These are phyloP conservation scores for Metschnikowia lochheadii DNA, from an alignment of 805 yeast species.

Conservation along the genomic window DNA sequence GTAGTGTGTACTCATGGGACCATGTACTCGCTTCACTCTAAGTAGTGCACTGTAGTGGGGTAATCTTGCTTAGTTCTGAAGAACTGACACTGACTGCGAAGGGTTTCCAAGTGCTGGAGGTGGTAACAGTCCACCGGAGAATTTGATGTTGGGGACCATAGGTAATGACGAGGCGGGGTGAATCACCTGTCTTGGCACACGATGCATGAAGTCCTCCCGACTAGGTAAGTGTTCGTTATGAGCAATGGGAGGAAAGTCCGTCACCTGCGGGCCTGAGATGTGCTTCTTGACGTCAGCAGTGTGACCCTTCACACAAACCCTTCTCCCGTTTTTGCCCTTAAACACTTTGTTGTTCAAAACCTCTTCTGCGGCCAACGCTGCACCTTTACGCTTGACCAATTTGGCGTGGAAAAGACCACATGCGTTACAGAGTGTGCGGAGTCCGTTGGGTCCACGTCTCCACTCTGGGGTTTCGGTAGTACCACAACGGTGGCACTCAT, in stretches of 20 bases:
- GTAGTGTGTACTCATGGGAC: neutral
- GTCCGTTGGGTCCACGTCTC: constrained; percentile 44
- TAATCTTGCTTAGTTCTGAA: neutral
- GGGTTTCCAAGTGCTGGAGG: constrained; percentile 2
- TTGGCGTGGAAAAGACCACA: constrained; percentile 44
- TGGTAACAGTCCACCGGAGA: neutral
- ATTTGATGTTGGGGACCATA: neutral
- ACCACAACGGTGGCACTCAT: constrained; percentile 43
- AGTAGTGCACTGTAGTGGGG: neutral
- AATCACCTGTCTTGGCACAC: neutral
- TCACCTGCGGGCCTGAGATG: constrained; percentile 4
- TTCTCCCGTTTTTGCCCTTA: constrained; percentile 42
- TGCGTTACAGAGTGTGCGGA: constrained; percentile 42
- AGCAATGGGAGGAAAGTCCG: constrained; percentile 11
- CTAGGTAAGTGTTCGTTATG: neutral
- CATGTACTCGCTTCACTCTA: neutral
- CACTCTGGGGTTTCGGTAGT: constrained; percentile 45
- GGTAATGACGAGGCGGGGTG: neutral
- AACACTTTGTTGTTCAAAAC: constrained; percentile 41
- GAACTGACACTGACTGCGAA: constrained; percentile 2
- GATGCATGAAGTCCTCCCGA: neutral
- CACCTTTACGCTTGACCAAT: constrained; percentile 29
- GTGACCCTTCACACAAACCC: constrained; percentile 33
- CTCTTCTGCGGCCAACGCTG: constrained; percentile 31
- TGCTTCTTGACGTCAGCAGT: constrained; percentile 4